Base-by-base conservation (phyloP, 139 green algal species). In the Haematococcus sp. region DNA sequence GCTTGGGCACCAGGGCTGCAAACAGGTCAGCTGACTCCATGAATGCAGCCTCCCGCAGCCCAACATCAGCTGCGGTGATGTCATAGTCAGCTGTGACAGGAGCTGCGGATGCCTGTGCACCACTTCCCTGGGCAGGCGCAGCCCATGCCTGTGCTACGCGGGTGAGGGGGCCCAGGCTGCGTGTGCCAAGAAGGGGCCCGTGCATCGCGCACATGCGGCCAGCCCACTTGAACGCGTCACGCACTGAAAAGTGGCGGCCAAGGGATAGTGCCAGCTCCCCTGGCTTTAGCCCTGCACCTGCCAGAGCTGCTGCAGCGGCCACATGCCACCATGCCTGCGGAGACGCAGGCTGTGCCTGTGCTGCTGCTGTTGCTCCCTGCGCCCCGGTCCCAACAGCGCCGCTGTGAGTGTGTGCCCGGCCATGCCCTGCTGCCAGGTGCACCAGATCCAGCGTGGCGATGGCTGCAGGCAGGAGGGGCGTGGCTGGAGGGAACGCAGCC, bases 151-250 rank as follows among this genome's bases (percentile, higher is more conserved):
- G 4, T 25, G 34, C 66, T 2, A 25, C 46, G 17, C 20, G 4
- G 1, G 44, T 16, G 25, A 72, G 7, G 15, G 66, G 27, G 3
- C 17, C 22, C 4, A 70, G 51, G 22, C 44, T 66, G 33, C 59
- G 54, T 16, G 54, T 31, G 16, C n/a, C 63, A 13, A 71, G 60
- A 16, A 35, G 28, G 30, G 40, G 30, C 4, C 13, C 31, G 25
- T 68, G 69, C 19, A 75, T 28, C 16, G 56, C 54, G 13, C 46
- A 22, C 82, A 98, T 89, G 73, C 93, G 84, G 2, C 64, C 56
- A 63, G 83, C 89, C 93, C 91, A 97, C 80, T 97, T 97, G 70
- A 92, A 78, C 22, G 95, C 30, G 40, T 98, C 93, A 7, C 93
- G 79, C 7, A 94, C 44, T 1, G 79, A 90, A 55, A 94, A 92